Percentiles rank a stretch among this genome's conserved stretches.
These are phyloP conservation scores for Tetrahymena thermophila DNA, from an alignment of 73 alveolate genomes.

Conservation along the genomic window DNA sequence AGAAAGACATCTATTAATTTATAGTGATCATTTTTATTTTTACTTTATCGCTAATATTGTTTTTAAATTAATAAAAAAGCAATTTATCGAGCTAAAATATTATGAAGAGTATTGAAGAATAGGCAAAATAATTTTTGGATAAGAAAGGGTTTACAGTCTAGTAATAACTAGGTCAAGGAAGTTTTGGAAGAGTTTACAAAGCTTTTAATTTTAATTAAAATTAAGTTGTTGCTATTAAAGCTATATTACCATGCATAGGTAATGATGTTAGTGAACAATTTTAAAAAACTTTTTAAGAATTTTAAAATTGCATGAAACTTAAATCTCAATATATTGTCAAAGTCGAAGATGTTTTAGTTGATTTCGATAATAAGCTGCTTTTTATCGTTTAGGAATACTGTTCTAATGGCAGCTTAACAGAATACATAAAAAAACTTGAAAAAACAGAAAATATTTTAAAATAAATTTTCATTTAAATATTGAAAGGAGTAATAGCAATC, in stretches of 20 bases:
- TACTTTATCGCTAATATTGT: too few species aligned
- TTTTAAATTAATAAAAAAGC: too few species aligned
- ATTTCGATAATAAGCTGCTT: background rate
- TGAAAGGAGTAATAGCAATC: background rate
- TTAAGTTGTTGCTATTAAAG: background rate
- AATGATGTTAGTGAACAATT: too few species aligned
- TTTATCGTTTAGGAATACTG: background rate
- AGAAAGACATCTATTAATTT: too few species aligned
- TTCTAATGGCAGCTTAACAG: background rate
- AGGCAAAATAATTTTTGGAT: background rate
- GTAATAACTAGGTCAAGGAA: background rate
- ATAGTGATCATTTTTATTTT: too few species aligned
- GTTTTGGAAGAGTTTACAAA: background rate
- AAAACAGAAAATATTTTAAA: background rate
- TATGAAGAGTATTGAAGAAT: background rate
- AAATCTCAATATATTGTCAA: background rate
- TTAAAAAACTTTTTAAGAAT: background rate
- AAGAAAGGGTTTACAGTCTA: background rate
- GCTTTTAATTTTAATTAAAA: background rate
- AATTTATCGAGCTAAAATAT: too few species aligned
- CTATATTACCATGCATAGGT: background rate
- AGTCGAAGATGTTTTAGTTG: background rate
- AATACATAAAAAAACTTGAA: background rate
- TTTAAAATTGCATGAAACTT: background rate
- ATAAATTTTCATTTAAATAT: background rate